phyloP scores from a whole-genome alignment of 345 rosid genomes.

The Zanthoxylum bungeanum region DNA sequence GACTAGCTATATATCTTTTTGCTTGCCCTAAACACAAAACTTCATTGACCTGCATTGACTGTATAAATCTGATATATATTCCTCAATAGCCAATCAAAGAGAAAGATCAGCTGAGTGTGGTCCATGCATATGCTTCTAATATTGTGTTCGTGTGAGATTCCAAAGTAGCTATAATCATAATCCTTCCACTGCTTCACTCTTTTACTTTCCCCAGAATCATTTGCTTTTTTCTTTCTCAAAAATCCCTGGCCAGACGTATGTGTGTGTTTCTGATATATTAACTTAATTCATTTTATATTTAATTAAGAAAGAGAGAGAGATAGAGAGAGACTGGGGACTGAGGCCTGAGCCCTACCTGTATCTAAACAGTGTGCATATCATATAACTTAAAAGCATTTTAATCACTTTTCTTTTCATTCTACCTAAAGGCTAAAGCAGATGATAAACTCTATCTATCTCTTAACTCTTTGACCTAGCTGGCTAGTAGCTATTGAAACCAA shows the following conservation, averaged over 20 bases:
- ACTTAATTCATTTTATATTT: background rate
- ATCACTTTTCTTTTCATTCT: background rate
- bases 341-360: background rate
- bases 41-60: constrained; percentile 42
- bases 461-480: no score
- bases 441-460: background rate
- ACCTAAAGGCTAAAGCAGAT: no score
- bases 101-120: constrained; percentile 16
- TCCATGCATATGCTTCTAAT: constrained; percentile 17
- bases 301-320: no score
- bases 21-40: no score
- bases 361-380: background rate
- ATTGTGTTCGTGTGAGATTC: constrained; percentile 31
- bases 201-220: constrained; percentile 35
- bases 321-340: no score
- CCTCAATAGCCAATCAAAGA: constrained; percentile 27
- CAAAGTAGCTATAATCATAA: constrained; percentile 29
- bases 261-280: background rate
- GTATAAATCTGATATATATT: constrained; percentile 23
- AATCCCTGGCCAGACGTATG: constrained; percentile 18
- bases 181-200: constrained; percentile 13
- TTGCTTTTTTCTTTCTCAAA: constrained; percentile 6
- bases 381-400: background rate
- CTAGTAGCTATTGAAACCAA: no score
- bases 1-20: no score